phyloP scores from a whole-genome alignment of 1,284 basidiomycete species.

The Ceratobasidium sp. region DNA sequence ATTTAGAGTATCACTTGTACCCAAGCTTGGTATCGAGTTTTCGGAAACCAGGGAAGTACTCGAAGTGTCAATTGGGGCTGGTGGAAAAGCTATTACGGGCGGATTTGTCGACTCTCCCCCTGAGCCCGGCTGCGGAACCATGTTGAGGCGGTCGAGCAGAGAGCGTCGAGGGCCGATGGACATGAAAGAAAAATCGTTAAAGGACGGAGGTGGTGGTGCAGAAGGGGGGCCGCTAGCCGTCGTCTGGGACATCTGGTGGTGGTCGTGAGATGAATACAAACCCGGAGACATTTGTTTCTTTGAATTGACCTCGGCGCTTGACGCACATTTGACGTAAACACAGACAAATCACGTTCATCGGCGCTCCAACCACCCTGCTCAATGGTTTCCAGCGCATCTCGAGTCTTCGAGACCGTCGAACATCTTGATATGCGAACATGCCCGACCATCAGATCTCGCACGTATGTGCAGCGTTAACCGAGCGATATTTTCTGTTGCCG shows the following conservation, averaged over 20 bases:
- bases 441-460: not conserved
- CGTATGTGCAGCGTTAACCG: not conserved
- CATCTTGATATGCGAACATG: not conserved
- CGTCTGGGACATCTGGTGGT: not conserved
- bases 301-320: slow-evolving; percentile 8
- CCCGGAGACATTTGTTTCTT: not conserved
- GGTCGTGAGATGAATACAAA: slow-evolving; percentile 4
- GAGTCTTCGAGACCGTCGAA: not conserved
- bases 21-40: not conserved
- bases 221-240: not conserved
- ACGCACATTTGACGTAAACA: not conserved
- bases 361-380: too few relatives aligned
- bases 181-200: slow-evolving; percentile 9
- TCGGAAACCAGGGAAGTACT: not conserved
- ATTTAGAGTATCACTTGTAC: not conserved
- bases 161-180: not conserved
- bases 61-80: not conserved
- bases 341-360: not conserved
- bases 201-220: not conserved
- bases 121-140: not conserved
- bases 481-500: not conserved
- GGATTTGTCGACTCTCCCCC: not conserved
- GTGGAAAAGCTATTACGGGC: not conserved
- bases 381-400: too few relatives aligned
- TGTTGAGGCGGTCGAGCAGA: not conserved